Percentiles rank a stretch among this genome's conserved stretches.
Conservation (phyloP, 176 grass and related monocot species). For the Musa itinerans region DNA sequence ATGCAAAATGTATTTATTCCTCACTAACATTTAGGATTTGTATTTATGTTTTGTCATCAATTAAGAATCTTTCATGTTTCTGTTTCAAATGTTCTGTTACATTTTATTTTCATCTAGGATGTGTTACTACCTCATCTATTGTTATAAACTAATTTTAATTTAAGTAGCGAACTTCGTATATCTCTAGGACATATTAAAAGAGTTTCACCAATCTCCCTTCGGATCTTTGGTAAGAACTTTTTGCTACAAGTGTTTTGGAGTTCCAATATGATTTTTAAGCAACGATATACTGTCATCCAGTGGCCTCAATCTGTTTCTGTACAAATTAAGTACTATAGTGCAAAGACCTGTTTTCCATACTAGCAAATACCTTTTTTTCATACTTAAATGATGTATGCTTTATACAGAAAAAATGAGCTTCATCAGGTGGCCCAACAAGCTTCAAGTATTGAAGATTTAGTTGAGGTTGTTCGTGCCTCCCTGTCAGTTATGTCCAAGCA, state of each 20-base stretch:
- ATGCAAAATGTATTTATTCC: not conserved
- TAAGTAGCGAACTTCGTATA: not conserved
- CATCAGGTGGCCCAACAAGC: slow-evolving; percentile 97
- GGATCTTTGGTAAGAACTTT: not conserved
- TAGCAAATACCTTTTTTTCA: not conserved
- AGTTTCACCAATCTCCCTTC: not conserved
- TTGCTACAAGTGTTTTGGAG: too few species aligned
- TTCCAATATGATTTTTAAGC: too few species aligned
- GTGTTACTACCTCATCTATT: not conserved
- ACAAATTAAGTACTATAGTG: too few species aligned
- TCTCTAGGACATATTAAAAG: not conserved
- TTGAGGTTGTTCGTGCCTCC: slow-evolving; percentile 70
- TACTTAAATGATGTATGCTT: slow-evolving; percentile 2
- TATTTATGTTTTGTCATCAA: not conserved
- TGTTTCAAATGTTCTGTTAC: not conserved
- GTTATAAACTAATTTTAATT: not conserved
- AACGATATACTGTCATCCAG: too few species aligned
- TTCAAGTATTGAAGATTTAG: slow-evolving; percentile 92
- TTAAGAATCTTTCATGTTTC: not conserved
- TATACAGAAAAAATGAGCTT: slow-evolving; percentile 83
- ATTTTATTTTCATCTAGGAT: not conserved
- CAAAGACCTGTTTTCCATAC: not conserved
- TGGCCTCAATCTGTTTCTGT: too few species aligned
- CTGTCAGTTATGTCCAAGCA: slow-evolving; percentile 88
- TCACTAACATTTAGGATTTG: not conserved